Conservation (phyloP, 768 basidiomycete species). For the Gymnopilus junonius region DNA sequence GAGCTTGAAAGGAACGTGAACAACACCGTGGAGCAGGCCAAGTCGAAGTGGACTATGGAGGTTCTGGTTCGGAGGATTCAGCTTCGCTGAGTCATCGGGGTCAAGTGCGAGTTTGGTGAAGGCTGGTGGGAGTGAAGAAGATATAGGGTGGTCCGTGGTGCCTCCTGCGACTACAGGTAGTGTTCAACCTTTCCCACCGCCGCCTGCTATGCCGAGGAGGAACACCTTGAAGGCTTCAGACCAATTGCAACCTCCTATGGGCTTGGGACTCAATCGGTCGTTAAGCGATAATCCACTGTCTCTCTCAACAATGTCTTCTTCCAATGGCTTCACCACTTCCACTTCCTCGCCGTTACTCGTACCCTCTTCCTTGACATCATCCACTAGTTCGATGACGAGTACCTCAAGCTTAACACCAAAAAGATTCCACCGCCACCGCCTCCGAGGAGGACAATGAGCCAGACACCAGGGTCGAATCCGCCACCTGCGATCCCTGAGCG, state of each 20-base stretch:
- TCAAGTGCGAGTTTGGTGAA: neutral
- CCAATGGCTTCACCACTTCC: neutral
- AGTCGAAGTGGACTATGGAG: neutral
- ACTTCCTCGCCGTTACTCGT: neutral
- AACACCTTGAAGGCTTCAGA: constrained; percentile 20
- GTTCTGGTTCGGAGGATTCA: neutral
- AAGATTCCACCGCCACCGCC: constrained; percentile 70
- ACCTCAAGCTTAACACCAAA: constrained; percentile 27
- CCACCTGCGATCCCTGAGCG: constrained; percentile 52
- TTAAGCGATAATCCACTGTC: constrained; percentile 24
- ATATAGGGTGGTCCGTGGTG: neutral
- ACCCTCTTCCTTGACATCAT: neutral
- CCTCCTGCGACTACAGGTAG: neutral
- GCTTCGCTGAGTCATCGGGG: neutral
- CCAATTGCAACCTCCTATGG: constrained; percentile 25
- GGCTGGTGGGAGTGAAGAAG: neutral
- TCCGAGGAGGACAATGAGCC: constrained; percentile 49
- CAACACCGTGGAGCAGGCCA: neutral
- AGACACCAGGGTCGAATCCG: constrained; percentile 31
- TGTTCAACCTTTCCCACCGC: neutral
- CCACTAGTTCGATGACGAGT: neutral
- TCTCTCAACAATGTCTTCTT: neutral
- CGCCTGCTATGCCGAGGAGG: constrained; percentile 7
- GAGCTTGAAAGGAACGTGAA: constrained; percentile 1
- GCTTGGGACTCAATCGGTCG: constrained; percentile 13